These are phyloP conservation scores for Cyphellophora attinorum DNA, from an alignment of 2,329 filamentous ascomycete species.

Conservation along the genomic window DNA sequence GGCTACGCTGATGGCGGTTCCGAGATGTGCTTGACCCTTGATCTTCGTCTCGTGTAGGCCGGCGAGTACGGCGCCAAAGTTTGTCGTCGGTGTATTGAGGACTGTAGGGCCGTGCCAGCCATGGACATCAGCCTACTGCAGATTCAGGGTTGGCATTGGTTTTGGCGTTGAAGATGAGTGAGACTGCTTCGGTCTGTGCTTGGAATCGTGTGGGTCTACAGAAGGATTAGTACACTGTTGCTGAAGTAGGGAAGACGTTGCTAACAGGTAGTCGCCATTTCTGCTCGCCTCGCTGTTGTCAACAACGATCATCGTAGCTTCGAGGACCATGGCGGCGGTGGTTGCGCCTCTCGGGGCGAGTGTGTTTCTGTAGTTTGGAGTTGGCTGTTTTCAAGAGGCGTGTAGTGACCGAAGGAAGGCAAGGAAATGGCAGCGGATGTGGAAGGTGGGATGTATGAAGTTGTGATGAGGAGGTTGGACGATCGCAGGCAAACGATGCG, in stretches of 20 bases:
- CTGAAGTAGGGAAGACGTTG: conserved; percentile 3
- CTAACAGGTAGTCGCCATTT: conserved; percentile 77
- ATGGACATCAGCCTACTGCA: conserved; percentile 98
- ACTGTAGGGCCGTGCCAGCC: conserved; percentile 96
- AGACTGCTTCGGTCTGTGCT: conserved; percentile 89
- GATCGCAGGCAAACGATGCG: no score
- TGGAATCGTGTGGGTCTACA: conserved; percentile 86
- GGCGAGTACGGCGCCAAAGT: conserved; percentile 90
- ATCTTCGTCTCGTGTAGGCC: conserved; percentile 93
- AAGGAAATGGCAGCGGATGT: not conserved
- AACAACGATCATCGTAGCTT: conserved; percentile 96
- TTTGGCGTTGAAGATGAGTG: conserved; percentile 90
- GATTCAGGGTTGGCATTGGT: conserved; percentile 94
- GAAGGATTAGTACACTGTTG: conserved; percentile 15
- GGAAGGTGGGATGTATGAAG: not conserved
- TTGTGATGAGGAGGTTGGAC: not conserved
- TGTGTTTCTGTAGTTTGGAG: no score
- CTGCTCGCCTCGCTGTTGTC: conserved; percentile 98
- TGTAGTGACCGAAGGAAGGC: no score
- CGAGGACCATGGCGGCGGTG: conserved; percentile 77
- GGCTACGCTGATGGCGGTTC: conserved; percentile 90
- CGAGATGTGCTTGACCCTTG: conserved; percentile 74
- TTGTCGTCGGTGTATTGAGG: conserved; percentile 88
- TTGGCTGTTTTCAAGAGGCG: no score
- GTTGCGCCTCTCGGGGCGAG: not conserved